Conservation (phyloP, 306 rosid species). For the Albizia julibrissin region DNA sequence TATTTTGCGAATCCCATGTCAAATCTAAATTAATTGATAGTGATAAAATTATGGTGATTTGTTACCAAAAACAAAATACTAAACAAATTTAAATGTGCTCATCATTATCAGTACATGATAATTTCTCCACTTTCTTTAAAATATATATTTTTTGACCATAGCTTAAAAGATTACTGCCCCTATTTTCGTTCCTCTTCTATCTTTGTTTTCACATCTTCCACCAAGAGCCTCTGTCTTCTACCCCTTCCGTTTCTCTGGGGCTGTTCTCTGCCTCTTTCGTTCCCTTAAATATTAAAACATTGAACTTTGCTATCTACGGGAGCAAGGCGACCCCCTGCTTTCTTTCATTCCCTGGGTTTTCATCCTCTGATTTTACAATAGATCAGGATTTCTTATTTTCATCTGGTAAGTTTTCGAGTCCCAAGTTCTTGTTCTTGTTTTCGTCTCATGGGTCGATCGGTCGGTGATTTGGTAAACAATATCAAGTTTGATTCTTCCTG, state of each 20-base stretch:
- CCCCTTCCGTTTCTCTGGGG: constrained; percentile 48
- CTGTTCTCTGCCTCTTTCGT: constrained; percentile 35
- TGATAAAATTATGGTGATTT: not conserved
- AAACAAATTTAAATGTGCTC: not conserved
- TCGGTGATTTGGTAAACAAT: constrained; percentile 30
- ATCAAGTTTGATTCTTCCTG: constrained; percentile 36
- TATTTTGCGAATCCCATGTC: not conserved
- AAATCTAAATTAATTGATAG: not conserved
- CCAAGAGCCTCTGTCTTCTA: constrained; percentile 40
- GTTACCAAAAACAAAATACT: not conserved
- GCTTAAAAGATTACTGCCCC: constrained; percentile 48
- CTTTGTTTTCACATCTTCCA: constrained; percentile 50
- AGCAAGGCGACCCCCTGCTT: constrained; percentile 24
- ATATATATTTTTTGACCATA: not conserved
- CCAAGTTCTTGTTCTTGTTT: not conserved
- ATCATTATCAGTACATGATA: not conserved
- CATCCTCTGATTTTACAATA: constrained; percentile 35
- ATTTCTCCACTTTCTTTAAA: not conserved
- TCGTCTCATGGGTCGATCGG: constrained; percentile 38
- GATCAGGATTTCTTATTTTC: constrained; percentile 47
- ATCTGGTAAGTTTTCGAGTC: constrained; percentile 27
- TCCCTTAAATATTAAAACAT: not conserved
- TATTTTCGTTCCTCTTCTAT: constrained; percentile 9
- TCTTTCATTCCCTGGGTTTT: constrained; percentile 36
- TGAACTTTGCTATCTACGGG: constrained; percentile 7